Conservation (phyloP, 768 basidiomycete genomes). For the Sporobolomyces phaffii region DNA sequence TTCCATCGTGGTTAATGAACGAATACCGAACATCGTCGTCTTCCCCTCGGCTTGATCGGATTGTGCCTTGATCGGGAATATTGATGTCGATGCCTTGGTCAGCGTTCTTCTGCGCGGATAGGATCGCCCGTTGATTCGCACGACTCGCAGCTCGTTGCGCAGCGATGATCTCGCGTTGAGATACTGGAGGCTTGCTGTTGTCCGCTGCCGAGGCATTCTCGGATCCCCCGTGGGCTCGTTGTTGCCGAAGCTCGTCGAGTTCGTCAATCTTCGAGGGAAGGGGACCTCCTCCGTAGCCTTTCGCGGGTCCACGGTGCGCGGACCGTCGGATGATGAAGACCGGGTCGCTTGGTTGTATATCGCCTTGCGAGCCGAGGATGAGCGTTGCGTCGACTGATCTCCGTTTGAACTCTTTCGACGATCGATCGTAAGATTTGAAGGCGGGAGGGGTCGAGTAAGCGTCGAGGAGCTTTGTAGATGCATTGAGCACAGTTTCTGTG, state of each 20-base stretch:
- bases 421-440: constrained; percentile 60
- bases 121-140: constrained; percentile 76
- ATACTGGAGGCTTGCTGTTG: neutral
- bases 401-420: constrained; percentile 62
- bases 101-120: constrained; percentile 76
- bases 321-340: constrained; percentile 53
- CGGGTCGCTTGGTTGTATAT: constrained; percentile 76
- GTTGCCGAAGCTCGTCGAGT: constrained; percentile 31
- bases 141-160: constrained; percentile 80
- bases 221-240: neutral
- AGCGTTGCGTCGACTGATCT: constrained; percentile 77
- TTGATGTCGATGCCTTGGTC: constrained; percentile 82
- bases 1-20: constrained; percentile 82
- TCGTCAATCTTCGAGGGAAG: constrained; percentile 27
- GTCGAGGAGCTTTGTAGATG: constrained; percentile 78
- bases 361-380: constrained; percentile 64
- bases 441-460: constrained; percentile 63
- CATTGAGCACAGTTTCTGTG: constrained; percentile 60
- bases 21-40: constrained; percentile 71
- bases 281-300: constrained; percentile 44
- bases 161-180: constrained; percentile 79
- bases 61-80: constrained; percentile 72
- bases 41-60: constrained; percentile 70
- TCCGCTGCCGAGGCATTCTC: too few relatives aligned
- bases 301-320: constrained; percentile 51